These are phyloP conservation scores for Coniochaeta pulveracea DNA, from an alignment of 2,329 filamentous ascomycete genomes.

Conservation along the genomic window DNA sequence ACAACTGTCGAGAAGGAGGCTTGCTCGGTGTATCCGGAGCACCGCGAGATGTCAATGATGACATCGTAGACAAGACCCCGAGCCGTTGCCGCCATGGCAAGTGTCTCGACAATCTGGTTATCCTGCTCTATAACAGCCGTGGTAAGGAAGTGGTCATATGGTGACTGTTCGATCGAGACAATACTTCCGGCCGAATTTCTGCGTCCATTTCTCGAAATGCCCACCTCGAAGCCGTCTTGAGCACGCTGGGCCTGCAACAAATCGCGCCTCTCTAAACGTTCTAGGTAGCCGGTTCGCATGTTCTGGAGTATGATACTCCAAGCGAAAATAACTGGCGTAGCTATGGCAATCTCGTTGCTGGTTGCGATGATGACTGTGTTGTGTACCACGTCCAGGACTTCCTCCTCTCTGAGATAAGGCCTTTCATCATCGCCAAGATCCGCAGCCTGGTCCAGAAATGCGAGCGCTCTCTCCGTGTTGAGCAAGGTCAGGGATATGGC, in stretches of 20 bases:
- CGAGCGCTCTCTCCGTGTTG: constrained; percentile 48
- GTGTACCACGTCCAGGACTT: constrained; percentile 63
- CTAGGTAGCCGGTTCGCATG: constrained; percentile 53
- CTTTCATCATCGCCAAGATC: constrained; percentile 29
- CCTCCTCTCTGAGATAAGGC: constrained; percentile 58
- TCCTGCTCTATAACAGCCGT: constrained; percentile 38
- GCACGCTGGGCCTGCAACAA: constrained; percentile 46
- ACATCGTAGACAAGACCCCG: constrained; percentile 42
- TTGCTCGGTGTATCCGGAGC: constrained; percentile 30
- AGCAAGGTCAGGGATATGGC: constrained; percentile 63
- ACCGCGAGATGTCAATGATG: constrained; percentile 36
- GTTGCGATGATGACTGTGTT: constrained; percentile 54
- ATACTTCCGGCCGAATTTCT: constrained; percentile 52
- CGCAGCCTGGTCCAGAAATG: constrained; percentile 41
- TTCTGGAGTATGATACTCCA: constrained; percentile 70
- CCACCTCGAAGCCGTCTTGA: constrained; percentile 43
- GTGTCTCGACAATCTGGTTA: constrained; percentile 35
- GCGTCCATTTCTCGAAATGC: constrained; percentile 26
- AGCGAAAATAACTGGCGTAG: constrained; percentile 64
- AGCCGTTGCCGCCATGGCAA: constrained; percentile 37
- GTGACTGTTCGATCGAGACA: constrained; percentile 48
- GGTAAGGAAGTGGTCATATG: constrained; percentile 46
- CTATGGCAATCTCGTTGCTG: constrained; percentile 43
- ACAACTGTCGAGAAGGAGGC: constrained; percentile 42
- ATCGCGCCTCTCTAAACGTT: constrained; percentile 49